These are phyloP conservation scores for Chaetomium strumarium DNA, from an alignment of 2,329 filamentous ascomycete species.

Conservation along the genomic window DNA sequence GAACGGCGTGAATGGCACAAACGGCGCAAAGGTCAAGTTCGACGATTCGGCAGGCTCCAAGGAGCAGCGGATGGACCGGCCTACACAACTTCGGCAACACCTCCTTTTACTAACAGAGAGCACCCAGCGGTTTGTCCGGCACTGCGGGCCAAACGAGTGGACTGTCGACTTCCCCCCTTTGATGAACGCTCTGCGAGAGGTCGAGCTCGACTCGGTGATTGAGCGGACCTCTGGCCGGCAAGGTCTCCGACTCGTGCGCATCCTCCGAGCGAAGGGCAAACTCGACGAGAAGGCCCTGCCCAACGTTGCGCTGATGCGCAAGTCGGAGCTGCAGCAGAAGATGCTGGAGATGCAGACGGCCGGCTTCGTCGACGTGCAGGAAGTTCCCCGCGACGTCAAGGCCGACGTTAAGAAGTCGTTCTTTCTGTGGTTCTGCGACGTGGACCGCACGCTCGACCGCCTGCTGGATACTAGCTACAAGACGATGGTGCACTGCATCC, in stretches of 20 bases:
- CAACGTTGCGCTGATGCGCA: conserved; percentile 73
- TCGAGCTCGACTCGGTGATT: conserved; percentile 77
- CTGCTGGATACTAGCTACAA: conserved; percentile 82
- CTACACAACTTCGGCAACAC: conserved; percentile 59
- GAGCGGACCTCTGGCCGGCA: conserved; percentile 68
- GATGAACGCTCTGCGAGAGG: conserved; percentile 62
- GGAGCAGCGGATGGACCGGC: conserved; percentile 42
- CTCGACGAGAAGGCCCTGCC: conserved; percentile 90
- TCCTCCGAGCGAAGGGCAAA: conserved; percentile 81
- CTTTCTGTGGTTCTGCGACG: conserved; percentile 89
- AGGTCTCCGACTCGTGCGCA: conserved; percentile 76
- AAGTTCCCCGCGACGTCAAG: conserved; percentile 87
- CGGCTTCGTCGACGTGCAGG: conserved; percentile 85
- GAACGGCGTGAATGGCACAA: conserved; percentile 27
- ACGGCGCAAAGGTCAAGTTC: conserved; percentile 44
- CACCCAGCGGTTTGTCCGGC: conserved; percentile 60
- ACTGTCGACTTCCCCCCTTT: conserved; percentile 75
- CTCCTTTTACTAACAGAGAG: conserved; percentile 67
- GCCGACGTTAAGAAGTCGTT: conserved; percentile 71
- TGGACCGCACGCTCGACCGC: conserved; percentile 61
- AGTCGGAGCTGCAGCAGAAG: conserved; percentile 76
- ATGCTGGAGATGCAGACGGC: conserved; percentile 81
- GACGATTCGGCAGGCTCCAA: conserved; percentile 40
- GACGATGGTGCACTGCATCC: conserved; percentile 76
- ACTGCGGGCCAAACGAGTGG: conserved; percentile 70